Conservation (phyloP, 139 green algal genomes). For the Chlamydomonas applanata region DNA sequence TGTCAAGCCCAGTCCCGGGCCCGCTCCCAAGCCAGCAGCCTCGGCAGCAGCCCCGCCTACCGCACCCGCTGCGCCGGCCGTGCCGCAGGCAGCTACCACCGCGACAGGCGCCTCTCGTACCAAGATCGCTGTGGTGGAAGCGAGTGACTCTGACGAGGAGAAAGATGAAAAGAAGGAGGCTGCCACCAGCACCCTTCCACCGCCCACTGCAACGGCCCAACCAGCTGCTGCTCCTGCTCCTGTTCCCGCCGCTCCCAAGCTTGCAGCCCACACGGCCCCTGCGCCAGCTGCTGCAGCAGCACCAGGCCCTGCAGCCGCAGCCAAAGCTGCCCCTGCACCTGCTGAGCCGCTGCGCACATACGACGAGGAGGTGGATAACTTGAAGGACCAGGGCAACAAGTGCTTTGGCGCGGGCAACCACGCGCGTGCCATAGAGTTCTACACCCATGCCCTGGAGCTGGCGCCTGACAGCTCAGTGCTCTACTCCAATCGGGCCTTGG, state of each 20-base stretch:
- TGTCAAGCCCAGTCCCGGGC: not conserved
- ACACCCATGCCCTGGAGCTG: conserved; percentile 25
- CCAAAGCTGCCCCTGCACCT: not conserved
- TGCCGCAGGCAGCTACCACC: not conserved
- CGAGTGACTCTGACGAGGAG: no score
- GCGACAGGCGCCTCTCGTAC: no score
- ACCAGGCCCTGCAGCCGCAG: not conserved
- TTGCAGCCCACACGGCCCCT: no score
- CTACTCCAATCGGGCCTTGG: conserved; percentile 27
- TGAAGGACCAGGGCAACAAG: conserved; percentile 30
- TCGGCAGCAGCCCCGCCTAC: not conserved
- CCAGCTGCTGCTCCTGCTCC: not conserved
- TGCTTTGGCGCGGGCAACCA: conserved; percentile 13
- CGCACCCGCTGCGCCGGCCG: not conserved
- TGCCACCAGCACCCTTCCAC: no score
- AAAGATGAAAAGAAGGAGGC: no score
- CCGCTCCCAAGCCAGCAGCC: not conserved
- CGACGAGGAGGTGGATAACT: not conserved
- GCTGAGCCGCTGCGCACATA: not conserved
- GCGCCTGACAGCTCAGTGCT: conserved; percentile 16
- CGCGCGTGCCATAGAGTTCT: conserved; percentile 15
- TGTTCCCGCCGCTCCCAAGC: no score
- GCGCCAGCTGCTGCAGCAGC: not conserved
- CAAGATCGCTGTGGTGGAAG: no score
- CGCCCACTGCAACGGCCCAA: not conserved